Evolutionary conservation across 371 early-diverging fungal species (phyloP), one percentile per base, ranked within the genome.

Genomic region (Haplosporangium sp.): DNA sequence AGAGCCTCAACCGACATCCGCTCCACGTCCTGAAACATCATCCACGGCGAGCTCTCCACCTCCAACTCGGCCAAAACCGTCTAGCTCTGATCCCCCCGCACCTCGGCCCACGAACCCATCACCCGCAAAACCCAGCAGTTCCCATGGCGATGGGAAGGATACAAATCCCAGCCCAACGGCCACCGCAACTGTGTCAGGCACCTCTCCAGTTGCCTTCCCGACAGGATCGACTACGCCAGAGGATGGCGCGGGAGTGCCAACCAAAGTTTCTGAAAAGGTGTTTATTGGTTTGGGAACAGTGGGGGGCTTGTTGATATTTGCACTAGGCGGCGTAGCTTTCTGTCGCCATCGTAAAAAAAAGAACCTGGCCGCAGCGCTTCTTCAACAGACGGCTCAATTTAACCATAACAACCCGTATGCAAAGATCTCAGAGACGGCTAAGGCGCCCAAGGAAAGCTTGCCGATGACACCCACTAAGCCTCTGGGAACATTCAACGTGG

Each of bases 401-500:
- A 77, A 72, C 53, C 48, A 77, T 41, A 77, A 77, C 50, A 72
- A 77, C 36, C 79, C 79, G 6, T 77, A 77, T 42, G 79, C 79
- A n/a, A 77, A 72, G 53, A 20, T 72, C 4, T 60, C 67, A 0
- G 72, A 72, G 46, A 20, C 61, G 3, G n/a, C 38, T 10, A 46
- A 36, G 18, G 20, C 55, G 8, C 57, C 53, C 46, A 67, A 70
- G 59, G 79, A 72, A 38, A 68, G 59, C 41, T 36, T 61, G 43
- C 62, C 72, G 6, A 72, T 68, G 79, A 67, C 72, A 0, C 79
- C 73, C 1, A 77, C 83, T n/a, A 76, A 67, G 11, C 86, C 88
- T 3, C 29, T 89, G 45, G 89, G 89, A 20, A 84, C 87, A 1
- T 87, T 75, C 45, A 80, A 67, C 23, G 90, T 89, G 1, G 74